These are phyloP conservation scores for Pinus albicaulis DNA, from an alignment of 75 land plant genomes.

Conservation along the genomic window DNA sequence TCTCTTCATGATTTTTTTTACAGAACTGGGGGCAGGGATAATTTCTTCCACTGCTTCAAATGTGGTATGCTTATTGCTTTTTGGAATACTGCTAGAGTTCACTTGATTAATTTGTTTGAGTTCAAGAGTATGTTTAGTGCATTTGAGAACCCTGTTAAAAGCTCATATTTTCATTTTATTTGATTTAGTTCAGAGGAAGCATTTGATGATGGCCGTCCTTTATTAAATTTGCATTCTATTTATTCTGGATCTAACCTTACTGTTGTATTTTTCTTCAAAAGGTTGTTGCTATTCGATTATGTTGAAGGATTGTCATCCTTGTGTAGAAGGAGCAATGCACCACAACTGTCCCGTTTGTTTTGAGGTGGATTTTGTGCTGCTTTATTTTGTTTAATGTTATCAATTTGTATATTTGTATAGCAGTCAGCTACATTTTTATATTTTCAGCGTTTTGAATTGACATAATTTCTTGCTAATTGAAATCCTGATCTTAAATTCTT, in stretches of 20 bases:
- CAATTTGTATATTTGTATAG: neutral
- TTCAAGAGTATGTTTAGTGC: neutral
- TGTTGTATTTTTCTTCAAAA: constrained; percentile 5
- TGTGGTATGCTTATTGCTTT: constrained; percentile 51
- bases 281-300: constrained; percentile 79
- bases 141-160: neutral
- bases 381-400: neutral
- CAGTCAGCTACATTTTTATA: neutral
- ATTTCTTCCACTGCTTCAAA: constrained; percentile 82
- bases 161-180: neutral
- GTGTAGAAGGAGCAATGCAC: constrained; percentile 97
- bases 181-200: neutral
- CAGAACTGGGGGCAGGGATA: constrained; percentile 86
- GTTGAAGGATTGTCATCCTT: constrained; percentile 63
- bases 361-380: constrained; percentile 48
- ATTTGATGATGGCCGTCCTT: neutral
- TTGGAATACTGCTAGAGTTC: neutral
- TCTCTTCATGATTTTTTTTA: constrained; percentile 2
- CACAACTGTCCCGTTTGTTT: constrained; percentile 96
- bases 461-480: neutral
- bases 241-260: neutral
- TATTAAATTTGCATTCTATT: too few relatives aligned
- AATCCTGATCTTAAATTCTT: neutral
- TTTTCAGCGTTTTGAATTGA: neutral
- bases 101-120: neutral